Percentiles rank a stretch among this genome's conserved stretches.
Conservation (phyloP, 768 basidiomycete species). For the Coprinopsis sp. region DNA sequence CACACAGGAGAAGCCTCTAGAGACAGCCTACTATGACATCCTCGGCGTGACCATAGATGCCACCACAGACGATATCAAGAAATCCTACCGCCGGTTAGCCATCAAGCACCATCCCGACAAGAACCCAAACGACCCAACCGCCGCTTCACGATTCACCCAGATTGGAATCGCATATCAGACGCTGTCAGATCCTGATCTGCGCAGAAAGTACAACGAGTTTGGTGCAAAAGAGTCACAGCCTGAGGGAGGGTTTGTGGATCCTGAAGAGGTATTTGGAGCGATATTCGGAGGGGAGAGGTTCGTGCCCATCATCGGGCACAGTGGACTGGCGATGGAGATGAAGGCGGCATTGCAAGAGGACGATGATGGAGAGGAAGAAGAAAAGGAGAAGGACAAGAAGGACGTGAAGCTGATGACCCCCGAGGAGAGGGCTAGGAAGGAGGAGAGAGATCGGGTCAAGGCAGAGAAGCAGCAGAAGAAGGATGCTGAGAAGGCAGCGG, state of each 20-base stretch:
- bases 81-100: slow-evolving; percentile 82
- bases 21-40: slow-evolving; percentile 88
- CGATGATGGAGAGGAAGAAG: slow-evolving; percentile 56
- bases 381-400: slow-evolving; percentile 40
- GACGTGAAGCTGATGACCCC: slow-evolving; percentile 52
- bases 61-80: slow-evolving; percentile 82
- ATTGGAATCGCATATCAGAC: slow-evolving; percentile 90
- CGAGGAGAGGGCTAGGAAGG: slow-evolving; percentile 70
- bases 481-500: slow-evolving; percentile 76
- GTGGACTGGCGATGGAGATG: slow-evolving; percentile 88
- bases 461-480: slow-evolving; percentile 68
- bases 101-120: slow-evolving; percentile 94
- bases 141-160: slow-evolving; percentile 85
- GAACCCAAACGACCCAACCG: slow-evolving; percentile 80
- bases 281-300: slow-evolving; percentile 90
- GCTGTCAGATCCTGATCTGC: slow-evolving; percentile 68
- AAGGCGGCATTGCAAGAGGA: slow-evolving; percentile 88
- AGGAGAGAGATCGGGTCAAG: slow-evolving; percentile 62
- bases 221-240: slow-evolving; percentile 79
- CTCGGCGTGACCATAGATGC: slow-evolving; percentile 73
- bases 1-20: slow-evolving; percentile 81
- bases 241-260: slow-evolving; percentile 85
- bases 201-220: slow-evolving; percentile 89
- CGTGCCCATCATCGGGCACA: slow-evolving; percentile 81
- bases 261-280: slow-evolving; percentile 74